Conservation (phyloP, 805 yeast genomes). For the Citeromyces nyonsensis region DNA sequence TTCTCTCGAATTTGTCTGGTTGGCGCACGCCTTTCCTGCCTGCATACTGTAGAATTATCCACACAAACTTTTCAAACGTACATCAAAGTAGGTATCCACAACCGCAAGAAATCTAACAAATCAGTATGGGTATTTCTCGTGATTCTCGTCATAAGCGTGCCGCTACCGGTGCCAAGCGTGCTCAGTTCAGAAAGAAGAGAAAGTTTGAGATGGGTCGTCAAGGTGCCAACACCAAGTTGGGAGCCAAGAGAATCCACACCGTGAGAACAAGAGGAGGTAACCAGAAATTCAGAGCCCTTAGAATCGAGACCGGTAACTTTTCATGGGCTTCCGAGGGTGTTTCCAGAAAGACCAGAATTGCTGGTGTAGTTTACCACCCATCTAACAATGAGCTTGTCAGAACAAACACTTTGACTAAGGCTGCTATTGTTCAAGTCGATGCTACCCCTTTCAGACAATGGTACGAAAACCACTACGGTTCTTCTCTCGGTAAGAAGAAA, state of each 20-base stretch:
- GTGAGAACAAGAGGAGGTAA: constrained; percentile 99
- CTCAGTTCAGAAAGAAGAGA: constrained; percentile 99
- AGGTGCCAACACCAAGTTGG: constrained; percentile 98
- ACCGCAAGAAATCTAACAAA: background rate
- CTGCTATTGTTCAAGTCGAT: constrained; percentile 98
- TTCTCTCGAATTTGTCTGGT: too few relatives aligned
- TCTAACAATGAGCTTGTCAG: constrained; percentile 99
- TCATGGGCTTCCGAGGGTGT: constrained; percentile 99
- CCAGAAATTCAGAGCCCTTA: constrained; percentile 98
- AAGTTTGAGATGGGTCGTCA: constrained; percentile 99
- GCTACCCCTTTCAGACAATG: constrained; percentile 99
- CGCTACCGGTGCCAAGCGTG: constrained; percentile 99
- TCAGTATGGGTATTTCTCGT: constrained; percentile 95
- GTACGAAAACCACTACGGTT: constrained; percentile 98
- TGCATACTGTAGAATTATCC: too few relatives aligned
- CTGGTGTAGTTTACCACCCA: constrained; percentile 97
- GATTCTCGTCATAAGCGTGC: constrained; percentile 99
- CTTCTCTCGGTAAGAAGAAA: constrained; percentile 78
- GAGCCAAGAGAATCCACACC: constrained; percentile 96
- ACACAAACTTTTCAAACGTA: background rate
- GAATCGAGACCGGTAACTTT: constrained; percentile 98
- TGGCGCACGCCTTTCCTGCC: too few relatives aligned
- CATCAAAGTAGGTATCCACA: background rate
- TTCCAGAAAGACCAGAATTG: constrained; percentile 97
- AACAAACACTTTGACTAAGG: constrained; percentile 98